Evolutionary conservation across 129 eudicot genomes (phyloP).

Genomic region (Flaveria bidentis): DNA sequence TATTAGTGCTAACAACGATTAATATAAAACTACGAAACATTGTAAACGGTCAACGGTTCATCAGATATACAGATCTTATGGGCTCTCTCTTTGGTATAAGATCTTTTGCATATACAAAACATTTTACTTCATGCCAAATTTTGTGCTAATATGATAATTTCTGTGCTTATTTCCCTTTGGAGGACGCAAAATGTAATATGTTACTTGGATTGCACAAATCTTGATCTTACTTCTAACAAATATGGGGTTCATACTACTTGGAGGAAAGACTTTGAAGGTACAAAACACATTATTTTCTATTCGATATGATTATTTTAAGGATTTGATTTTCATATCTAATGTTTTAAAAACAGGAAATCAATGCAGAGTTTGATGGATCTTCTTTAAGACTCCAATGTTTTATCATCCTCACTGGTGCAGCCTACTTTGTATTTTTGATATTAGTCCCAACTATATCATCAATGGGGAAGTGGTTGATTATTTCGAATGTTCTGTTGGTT

Average conservation of each 20-base stretch:
- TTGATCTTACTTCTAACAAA: constrained; percentile 39
- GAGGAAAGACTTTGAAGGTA: constrained; percentile 41
- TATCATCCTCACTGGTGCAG: constrained; percentile 54
- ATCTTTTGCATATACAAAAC: neutral
- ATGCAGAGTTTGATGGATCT: constrained; percentile 40
- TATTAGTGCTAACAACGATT: too few species aligned
- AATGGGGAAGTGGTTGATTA: constrained; percentile 53
- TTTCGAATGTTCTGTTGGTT: constrained; percentile 21
- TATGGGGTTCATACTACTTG: constrained; percentile 47
- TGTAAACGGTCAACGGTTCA: constrained; percentile 55
- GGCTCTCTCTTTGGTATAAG: constrained; percentile 49
- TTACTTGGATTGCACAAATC: constrained; percentile 40
- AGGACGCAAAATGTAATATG: constrained; percentile 38
- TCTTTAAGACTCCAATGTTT: constrained; percentile 51
- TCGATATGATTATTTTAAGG: neutral
- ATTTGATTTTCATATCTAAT: neutral
- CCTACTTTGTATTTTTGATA: constrained; percentile 46
- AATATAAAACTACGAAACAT: neutral
- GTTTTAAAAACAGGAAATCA: constrained; percentile 47
- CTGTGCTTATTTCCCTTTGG: neutral
- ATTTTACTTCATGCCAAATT: neutral
- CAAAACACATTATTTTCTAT: neutral
- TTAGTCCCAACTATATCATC: constrained; percentile 58
- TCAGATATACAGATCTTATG: constrained; percentile 61
- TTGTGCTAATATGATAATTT: neutral